Evolutionary conservation across 306 rosid genomes (phyloP), one percentile per base, ranked within the genome.

Genomic region (Phaseolus lunatus): DNA sequence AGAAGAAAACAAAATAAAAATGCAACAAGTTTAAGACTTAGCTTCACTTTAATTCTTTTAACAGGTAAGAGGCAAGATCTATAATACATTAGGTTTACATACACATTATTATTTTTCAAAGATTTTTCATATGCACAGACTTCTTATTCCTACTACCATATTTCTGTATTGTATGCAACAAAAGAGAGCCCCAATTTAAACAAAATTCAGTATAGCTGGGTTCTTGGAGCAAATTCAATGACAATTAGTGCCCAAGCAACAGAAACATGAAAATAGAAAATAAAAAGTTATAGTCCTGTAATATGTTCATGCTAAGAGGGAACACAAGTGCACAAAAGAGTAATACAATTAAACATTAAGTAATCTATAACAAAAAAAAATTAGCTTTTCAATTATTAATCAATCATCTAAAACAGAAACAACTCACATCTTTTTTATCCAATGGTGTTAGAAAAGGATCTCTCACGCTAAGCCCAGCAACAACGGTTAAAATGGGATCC

Each of bases 391-490:
- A 78, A 49, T 57, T 43, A 78, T 52, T 63, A 33, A 13, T 49
- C 62, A 66, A 80, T 52, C 43, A n/a, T 72, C 24, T 5, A 18
- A 68, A 77, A 67, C 29, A 59, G 31, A 54, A 79, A 29, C 50
- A 79, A 75, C 99, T 88, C 85, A 95, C 99, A 77, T 92, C 98
- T 78, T 91, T 95, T 82, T 91, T 96, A 81, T 96, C 98, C 68
- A 89, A 56, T 16, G 99, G 99, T 47, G 89, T 80, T 72, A 91
- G 84, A 78, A 96, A 92, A 79, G 98, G 97, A 89, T 96, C 99
- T 76, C 99, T 89, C 75, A 92, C 98, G 73, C 99, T 96, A 33
- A 92, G 94, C 58, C 99, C 97, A 81, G 96, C 90, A 81, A 89
- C 98, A 78, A 96, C 67, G 72, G 97, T 92, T 87, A 92, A 82